These are phyloP conservation scores for Talaromyces sp. DNA, from an alignment of 2,329 filamentous ascomycete species.

Conservation along the genomic window DNA sequence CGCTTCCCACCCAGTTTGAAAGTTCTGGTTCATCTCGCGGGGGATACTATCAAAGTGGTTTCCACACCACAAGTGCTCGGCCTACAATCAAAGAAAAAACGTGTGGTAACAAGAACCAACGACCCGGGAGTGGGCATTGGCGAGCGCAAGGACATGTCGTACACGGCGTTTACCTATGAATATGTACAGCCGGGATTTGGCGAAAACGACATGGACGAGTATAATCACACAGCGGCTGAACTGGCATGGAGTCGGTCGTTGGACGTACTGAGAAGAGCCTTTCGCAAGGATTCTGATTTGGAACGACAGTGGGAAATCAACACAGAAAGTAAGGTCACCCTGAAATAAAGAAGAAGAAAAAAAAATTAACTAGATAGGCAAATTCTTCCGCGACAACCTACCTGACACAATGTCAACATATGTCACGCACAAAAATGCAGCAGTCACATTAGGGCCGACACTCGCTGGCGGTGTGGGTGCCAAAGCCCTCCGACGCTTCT, in stretches of 20 bases:
- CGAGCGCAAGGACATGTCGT: slow-evolving; percentile 33
- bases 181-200: slow-evolving; percentile 62
- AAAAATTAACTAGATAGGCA: slow-evolving; percentile 16
- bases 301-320: slow-evolving; percentile 34
- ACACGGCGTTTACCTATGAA: slow-evolving; percentile 49
- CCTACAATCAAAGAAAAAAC: slow-evolving; percentile 46
- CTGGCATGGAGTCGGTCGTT: slow-evolving; percentile 67
- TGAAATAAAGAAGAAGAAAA: not conserved
- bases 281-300: slow-evolving; percentile 40
- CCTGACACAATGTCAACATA: slow-evolving; percentile 28
- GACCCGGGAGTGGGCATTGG: slow-evolving; percentile 50
- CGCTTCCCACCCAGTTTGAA: slow-evolving; percentile 34
- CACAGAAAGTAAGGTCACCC: slow-evolving; percentile 25
- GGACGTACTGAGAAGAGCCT: slow-evolving; percentile 55
- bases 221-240: slow-evolving; percentile 59
- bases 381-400: slow-evolving; percentile 29
- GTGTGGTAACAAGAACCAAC: slow-evolving; percentile 45
- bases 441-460: slow-evolving; percentile 30
- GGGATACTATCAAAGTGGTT: slow-evolving; percentile 45
- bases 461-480: slow-evolving; percentile 39
- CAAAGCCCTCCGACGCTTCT: slow-evolving; percentile 47
- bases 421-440: slow-evolving; percentile 23
- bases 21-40: slow-evolving; percentile 57
- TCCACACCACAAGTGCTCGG: slow-evolving; percentile 49
- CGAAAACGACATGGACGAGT: slow-evolving; percentile 65